Evolutionary conservation across 495 filamentous ascomycete species (phyloP).

Genomic region (Cetradonia linearis): DNA sequence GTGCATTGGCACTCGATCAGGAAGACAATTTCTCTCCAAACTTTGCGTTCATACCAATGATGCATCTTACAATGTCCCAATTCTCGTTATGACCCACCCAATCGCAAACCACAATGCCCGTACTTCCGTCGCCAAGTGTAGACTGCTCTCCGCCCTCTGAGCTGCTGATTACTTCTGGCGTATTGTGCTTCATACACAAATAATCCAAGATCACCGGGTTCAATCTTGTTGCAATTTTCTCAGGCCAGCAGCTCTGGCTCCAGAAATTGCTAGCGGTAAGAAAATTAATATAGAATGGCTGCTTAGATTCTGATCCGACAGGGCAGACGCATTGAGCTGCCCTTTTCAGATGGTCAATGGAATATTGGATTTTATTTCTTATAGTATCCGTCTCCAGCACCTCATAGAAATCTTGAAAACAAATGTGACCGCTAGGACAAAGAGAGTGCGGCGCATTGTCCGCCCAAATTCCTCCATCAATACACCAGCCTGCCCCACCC

Average conservation of each 20-base stretch:
- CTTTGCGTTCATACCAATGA: constrained; percentile 84
- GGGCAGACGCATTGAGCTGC: constrained; percentile 43
- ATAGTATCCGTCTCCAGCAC: constrained; percentile 67
- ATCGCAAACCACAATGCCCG: constrained; percentile 88
- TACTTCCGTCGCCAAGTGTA: constrained; percentile 60
- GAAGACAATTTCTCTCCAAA: constrained; percentile 28
- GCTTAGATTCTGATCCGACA: constrained; percentile 24
- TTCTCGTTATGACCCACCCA: constrained; percentile 85
- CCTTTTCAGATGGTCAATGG: constrained; percentile 63
- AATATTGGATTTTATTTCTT: constrained; percentile 65
- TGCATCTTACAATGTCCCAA: constrained; percentile 84
- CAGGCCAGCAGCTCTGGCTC: constrained; percentile 83
- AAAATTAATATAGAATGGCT: constrained; percentile 85
- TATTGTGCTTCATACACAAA: constrained; percentile 58
- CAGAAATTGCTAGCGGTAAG: constrained; percentile 88
- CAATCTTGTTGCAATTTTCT: constrained; percentile 79
- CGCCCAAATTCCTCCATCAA: constrained; percentile 75
- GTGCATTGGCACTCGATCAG: background rate
- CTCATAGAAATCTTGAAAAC: constrained; percentile 94
- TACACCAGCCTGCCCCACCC: constrained; percentile 60
- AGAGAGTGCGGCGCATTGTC: constrained; percentile 76
- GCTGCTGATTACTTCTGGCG: constrained; percentile 10
- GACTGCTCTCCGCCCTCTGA: constrained; percentile 31
- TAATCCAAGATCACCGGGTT: constrained; percentile 83
- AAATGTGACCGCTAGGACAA: constrained; percentile 62